A percentile compares a stretch with the other conserved stretches of the same genome.
Conservation (phyloP, 768 basidiomycete species). For the Tylopilus cervinicoccineus region DNA sequence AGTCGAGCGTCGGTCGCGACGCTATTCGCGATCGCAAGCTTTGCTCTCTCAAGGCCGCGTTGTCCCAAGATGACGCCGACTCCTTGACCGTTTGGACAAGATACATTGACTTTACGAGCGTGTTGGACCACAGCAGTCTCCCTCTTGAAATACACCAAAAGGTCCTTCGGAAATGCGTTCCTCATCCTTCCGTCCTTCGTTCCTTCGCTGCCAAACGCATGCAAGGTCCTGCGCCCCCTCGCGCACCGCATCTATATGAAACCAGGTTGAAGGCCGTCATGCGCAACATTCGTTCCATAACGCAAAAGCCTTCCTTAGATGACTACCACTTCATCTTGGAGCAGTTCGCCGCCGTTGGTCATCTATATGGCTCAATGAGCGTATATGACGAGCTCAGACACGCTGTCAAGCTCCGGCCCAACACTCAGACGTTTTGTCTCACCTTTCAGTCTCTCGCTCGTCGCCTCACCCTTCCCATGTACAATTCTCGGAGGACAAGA, state of each 20-base stretch:
- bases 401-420: conserved; percentile 41
- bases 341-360: conserved; percentile 75
- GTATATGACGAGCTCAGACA: conserved; percentile 58
- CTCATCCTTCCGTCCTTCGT: conserved; percentile 44
- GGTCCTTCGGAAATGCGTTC: conserved; percentile 66
- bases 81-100: conserved; percentile 59
- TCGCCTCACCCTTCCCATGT: conserved; percentile 58
- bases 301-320: conserved; percentile 42
- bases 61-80: conserved; percentile 32
- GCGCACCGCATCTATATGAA: conserved; percentile 55
- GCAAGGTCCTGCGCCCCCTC: conserved; percentile 33
- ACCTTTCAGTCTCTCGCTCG: conserved; percentile 69
- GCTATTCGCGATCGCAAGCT: conserved; percentile 25
- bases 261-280: conserved; percentile 63
- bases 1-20: conserved; percentile 7
- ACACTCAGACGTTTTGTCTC: conserved; percentile 54
- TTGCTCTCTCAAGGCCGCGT: conserved; percentile 22
- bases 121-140: conserved; percentile 44
- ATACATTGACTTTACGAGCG: conserved; percentile 55
- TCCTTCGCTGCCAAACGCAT: conserved; percentile 39
- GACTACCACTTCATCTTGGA: conserved; percentile 76
- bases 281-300: conserved; percentile 57
- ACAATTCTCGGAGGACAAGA: conserved; percentile 31
- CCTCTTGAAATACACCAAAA: conserved; percentile 65
- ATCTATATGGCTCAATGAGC: conserved; percentile 53